phyloP scores from a whole-genome alignment of 139 green algal species.

The Auxenochlorella pyrenoidosa region DNA sequence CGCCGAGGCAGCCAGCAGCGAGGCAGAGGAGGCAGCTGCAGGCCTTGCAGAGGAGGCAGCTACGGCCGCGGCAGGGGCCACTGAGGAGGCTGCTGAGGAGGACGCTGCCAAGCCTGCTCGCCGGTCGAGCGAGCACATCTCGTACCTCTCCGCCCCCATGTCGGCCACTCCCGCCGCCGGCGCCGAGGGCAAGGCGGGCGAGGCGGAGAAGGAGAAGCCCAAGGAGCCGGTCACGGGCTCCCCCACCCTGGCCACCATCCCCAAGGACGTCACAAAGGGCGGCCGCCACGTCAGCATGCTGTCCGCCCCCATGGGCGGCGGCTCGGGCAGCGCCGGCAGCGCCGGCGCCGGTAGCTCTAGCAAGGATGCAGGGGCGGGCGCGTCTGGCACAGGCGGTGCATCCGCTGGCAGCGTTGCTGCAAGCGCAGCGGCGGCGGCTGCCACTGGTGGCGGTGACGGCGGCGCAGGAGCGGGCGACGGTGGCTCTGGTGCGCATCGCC shows the following conservation, averaged over 20 bases:
- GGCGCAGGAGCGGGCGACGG: not conserved
- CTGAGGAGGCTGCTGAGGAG: not conserved
- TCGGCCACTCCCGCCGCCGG: not conserved
- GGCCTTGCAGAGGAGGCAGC: not conserved
- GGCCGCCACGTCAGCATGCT: slow-evolving; percentile 38
- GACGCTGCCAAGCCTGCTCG: not conserved
- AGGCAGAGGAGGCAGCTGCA: not conserved
- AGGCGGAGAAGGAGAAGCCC: not conserved
- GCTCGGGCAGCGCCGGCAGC: not conserved
- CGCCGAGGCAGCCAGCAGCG: too few relatives aligned
- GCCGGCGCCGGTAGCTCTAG: not conserved
- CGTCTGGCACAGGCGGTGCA: not conserved
- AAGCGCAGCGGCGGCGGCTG: not conserved
- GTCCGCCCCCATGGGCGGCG: not conserved
- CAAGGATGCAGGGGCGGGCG: not conserved
- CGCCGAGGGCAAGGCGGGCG: too few relatives aligned
- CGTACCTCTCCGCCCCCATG: slow-evolving; percentile 18
- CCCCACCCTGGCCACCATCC: slow-evolving; percentile 1
- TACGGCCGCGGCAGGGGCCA: not conserved
- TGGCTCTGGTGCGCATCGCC: not conserved
- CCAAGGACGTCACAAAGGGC: slow-evolving; percentile 21
- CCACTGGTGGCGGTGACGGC: not conserved
- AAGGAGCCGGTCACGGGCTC: not conserved
- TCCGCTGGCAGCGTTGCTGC: not conserved
- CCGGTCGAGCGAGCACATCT: not conserved